Percentiles rank a stretch among this genome's conserved stretches.
Evolutionary conservation across 345 rosid genomes (phyloP).

Genomic region (Salix purpurea): DNA sequence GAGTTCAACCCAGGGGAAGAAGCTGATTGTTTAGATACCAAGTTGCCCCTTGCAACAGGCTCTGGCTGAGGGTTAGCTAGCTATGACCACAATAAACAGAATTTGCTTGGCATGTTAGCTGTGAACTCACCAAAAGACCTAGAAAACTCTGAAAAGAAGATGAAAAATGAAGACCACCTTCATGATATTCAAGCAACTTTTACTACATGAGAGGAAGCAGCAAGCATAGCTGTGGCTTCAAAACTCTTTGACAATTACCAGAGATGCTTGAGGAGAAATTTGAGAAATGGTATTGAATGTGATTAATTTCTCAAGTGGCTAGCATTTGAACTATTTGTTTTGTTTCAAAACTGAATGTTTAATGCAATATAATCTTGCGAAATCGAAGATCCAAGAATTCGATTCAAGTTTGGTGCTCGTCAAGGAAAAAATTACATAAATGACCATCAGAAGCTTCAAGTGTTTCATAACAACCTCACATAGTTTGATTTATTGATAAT

Average conservation of each 20-base stretch:
- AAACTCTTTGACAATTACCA: not conserved
- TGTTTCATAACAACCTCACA: not conserved
- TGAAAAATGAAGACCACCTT: slow-evolving; percentile 1
- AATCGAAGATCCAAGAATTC: not conserved
- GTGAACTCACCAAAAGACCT: slow-evolving; percentile 10
- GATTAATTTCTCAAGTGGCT: not conserved
- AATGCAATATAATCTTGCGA: not conserved
- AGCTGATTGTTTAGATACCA: slow-evolving; percentile 55
- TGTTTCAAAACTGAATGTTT: not conserved
- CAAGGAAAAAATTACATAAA: not conserved
- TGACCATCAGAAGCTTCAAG: not conserved
- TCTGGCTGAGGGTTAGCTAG: slow-evolving; percentile 69
- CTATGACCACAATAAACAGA: slow-evolving; percentile 39
- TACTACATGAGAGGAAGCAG: not conserved
- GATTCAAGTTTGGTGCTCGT: slow-evolving; percentile 3
- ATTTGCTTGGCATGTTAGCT: slow-evolving; percentile 5
- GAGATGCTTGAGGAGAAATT: not conserved
- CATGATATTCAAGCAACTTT: not conserved
- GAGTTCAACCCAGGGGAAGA: slow-evolving; percentile 73
- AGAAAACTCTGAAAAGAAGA: not conserved
- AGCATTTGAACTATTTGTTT: not conserved
- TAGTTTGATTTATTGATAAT: not conserved
- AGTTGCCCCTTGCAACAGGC: slow-evolving; percentile 50
- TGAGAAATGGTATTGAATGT: not conserved
- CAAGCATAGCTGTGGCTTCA: slow-evolving; percentile 1